Conservation (phyloP, 1,284 basidiomycete genomes). For the Uromyces viciae-fabae region DNA sequence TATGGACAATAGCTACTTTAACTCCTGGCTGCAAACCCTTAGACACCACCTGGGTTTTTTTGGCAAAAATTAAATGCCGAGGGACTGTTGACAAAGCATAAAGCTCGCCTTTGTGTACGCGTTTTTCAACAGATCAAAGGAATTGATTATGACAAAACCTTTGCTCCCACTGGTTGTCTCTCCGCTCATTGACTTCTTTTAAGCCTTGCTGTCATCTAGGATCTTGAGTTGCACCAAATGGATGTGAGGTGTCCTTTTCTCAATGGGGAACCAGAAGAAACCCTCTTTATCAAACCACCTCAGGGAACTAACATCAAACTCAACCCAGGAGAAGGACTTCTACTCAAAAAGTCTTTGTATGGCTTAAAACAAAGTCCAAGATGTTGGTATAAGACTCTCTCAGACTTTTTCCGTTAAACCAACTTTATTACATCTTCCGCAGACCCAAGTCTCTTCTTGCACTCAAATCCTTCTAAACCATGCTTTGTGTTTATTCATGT, state of each 20-base stretch:
- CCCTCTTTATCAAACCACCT: not conserved
- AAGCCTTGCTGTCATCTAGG: too few relatives aligned
- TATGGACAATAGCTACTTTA: not conserved
- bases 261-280: too few relatives aligned
- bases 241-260: too few relatives aligned
- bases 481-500: constrained; percentile 30
- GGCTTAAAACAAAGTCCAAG: not conserved
- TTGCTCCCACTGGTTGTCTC: not conserved
- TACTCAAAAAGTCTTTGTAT: not conserved
- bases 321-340: not conserved
- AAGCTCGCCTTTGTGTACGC: not conserved
- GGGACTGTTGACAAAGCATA: too few relatives aligned
- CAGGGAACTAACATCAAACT: not conserved
- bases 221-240: too few relatives aligned
- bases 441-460: too few relatives aligned
- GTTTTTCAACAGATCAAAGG: not conserved
- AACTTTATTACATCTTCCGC: too few relatives aligned
- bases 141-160: not conserved
- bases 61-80: not conserved
- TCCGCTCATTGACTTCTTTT: not conserved
- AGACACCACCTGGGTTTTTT: not conserved
- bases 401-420: too few relatives aligned
- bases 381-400: not conserved
- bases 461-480: too few relatives aligned
- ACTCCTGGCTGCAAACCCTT: not conserved